Base-by-base conservation (phyloP, 495 filamentous ascomycete genomes). In the Cetradonia linearis region DNA sequence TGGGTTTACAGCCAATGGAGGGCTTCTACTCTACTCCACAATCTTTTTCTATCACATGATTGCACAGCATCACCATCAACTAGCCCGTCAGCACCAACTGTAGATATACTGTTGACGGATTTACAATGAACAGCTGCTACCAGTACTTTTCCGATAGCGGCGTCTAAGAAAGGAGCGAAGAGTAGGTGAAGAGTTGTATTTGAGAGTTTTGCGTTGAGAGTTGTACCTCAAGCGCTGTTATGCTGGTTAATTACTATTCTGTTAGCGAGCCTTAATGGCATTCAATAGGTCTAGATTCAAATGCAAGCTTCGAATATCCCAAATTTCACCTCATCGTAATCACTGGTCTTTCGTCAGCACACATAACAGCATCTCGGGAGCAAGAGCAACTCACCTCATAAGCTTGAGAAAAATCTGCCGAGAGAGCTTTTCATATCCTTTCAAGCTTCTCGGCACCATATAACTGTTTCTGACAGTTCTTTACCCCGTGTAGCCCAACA, bases 401-500 rank as follows among this genome's bases (percentile, higher is more conserved):
- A 23, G 28, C 36, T 23, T 23, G 2, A 38, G 38, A 23, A 25
- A 42, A 30, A 13, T 50, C 37, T 60, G 58, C 58, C 58, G 58
- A 60, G 28, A 36, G 23, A 59, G 57, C 34, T 34, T 46, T 31
- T 16, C 57, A 4, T 31, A 5, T 52, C 49, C n/a, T 36, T 42
- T 18, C 16, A 40, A 44, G 48, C 58, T 42, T 53, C 48, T 60
- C 58, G 58, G 58, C 58, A 31, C 58, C 58, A 52, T 44, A 8
- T 42, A 10, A n/a, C 7, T 18, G 8, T 25, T 20, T 1, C 23
- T 52, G 18, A 5, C 20, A 10, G 4, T 13, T 47, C n/a, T 44
- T 16, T 1, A 18, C 6, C 28, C 6, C 13, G 4, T 16, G 9
- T 23, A 14, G 13, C 2, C 5, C 9, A 14, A 13, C 13, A 23